Percentiles rank a stretch among this genome's conserved stretches.
phyloP scores from a whole-genome alignment of 225 moss, liverwort and hornwort genomes.

The Neckera pumila region DNA sequence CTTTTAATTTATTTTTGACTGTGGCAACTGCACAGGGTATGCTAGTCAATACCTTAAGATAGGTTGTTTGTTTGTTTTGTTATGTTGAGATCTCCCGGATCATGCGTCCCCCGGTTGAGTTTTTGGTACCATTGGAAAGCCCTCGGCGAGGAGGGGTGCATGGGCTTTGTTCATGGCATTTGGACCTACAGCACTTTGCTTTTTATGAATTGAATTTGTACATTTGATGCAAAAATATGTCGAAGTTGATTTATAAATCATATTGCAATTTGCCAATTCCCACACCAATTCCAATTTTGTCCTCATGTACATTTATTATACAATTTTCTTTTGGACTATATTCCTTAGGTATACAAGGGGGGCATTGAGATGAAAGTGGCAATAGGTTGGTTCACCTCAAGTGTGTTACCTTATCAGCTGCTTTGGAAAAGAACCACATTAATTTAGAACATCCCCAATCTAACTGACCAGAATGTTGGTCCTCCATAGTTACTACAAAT shows the following conservation, averaged over 20 bases:
- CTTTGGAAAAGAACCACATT: background rate
- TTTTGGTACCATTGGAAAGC: too few relatives aligned
- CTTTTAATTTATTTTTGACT: too few relatives aligned
- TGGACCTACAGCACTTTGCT: too few relatives aligned
- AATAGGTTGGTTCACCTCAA: background rate
- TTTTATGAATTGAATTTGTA: rapidly evolving
- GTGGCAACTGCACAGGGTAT: too few relatives aligned
- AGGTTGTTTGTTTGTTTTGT: too few relatives aligned
- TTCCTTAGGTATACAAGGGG: rapidly evolving
- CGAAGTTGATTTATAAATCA: rapidly evolving
- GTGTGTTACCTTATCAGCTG: rapidly evolving
- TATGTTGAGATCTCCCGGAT: too few relatives aligned
- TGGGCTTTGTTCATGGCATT: too few relatives aligned
- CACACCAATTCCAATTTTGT: background rate
- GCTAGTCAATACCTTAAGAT: too few relatives aligned
- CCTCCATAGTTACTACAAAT: rapidly evolving
- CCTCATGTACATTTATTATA: rapidly evolving
- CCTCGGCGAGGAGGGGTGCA: too few relatives aligned
- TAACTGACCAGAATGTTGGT: rapidly evolving
- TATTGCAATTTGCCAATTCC: background rate
- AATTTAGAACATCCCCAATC: background rate
- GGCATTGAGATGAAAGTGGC: background rate
- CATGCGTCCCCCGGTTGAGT: too few relatives aligned
- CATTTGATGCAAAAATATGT: background rate
- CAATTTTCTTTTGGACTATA: rapidly evolving